phyloP scores from a whole-genome alignment of 179 eudicot species.

The Camellia oleifera region DNA sequence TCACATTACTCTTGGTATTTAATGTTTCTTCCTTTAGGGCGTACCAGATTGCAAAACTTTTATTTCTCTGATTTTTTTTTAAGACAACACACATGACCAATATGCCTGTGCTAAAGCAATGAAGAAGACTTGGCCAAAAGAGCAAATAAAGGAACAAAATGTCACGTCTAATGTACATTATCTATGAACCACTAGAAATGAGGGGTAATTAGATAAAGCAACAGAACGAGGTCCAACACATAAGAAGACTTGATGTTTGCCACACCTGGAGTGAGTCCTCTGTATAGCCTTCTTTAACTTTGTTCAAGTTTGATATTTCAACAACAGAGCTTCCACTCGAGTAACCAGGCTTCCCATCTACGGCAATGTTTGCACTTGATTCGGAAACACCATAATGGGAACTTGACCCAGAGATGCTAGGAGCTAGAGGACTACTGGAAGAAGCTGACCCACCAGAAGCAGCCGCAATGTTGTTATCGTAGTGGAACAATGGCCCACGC shows the following conservation, averaged over 20 bases:
- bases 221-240: constrained; percentile 4
- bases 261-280: constrained; percentile 95
- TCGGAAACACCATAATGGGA: constrained; percentile 77
- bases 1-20: too few species aligned
- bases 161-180: background rate
- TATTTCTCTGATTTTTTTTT: too few species aligned
- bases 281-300: constrained; percentile 97
- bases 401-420: constrained; percentile 68
- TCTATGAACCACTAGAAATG: background rate
- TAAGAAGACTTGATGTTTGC: background rate
- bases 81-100: too few species aligned
- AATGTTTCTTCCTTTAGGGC: too few species aligned
- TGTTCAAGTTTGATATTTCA: constrained; percentile 91
- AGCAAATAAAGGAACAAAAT: background rate
- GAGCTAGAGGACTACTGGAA: constrained; percentile 86
- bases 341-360: constrained; percentile 83
- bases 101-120: background rate
- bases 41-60: too few species aligned
- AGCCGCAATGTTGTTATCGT: constrained; percentile 63
- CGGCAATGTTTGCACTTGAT: constrained; percentile 69
- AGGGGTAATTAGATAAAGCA: background rate
- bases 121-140: background rate
- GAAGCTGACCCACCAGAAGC: constrained; percentile 90
- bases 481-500: constrained; percentile 99
- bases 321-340: constrained; percentile 90